These are phyloP conservation scores for Suhomyces prunicola DNA, from an alignment of 805 yeast species.

Conservation along the genomic window DNA sequence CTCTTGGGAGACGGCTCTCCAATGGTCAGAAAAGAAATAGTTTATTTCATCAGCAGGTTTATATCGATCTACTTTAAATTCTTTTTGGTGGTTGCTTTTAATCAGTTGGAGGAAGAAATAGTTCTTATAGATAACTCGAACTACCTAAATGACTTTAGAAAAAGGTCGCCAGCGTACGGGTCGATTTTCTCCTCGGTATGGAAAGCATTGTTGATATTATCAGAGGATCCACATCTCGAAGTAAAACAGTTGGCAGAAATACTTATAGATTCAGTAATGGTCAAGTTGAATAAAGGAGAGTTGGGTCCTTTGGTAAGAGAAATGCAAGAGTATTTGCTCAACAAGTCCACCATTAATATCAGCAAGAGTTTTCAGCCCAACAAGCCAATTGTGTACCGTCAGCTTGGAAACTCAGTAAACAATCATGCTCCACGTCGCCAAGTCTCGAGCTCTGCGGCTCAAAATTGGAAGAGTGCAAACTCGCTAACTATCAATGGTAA, in stretches of 20 bases:
- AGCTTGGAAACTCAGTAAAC: constrained; percentile 14
- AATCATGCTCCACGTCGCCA: constrained; percentile 13
- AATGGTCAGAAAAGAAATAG: constrained; percentile 80
- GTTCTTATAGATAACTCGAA: constrained; percentile 61
- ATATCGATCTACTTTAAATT: constrained; percentile 67
- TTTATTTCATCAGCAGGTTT: constrained; percentile 71
- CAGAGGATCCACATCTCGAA: constrained; percentile 87
- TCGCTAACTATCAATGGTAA: constrained; percentile 26
- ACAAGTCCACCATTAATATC: constrained; percentile 43
- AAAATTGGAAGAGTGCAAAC: constrained; percentile 19
- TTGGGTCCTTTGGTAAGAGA: constrained; percentile 61
- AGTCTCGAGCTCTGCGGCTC: constrained; percentile 21
- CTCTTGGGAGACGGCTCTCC: constrained; percentile 86
- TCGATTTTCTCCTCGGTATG: constrained; percentile 82
- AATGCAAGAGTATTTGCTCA: constrained; percentile 61
- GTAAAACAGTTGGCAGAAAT: constrained; percentile 70
- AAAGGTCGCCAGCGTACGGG: constrained; percentile 79
- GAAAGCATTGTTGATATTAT: constrained; percentile 74
- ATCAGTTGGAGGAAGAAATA: constrained; percentile 78
- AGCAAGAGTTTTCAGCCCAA: constrained; percentile 39
- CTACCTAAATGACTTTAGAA: constrained; percentile 58
- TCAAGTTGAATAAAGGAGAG: constrained; percentile 61
- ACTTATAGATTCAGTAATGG: constrained; percentile 69
- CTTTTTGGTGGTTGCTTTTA: constrained; percentile 82
- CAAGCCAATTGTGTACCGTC: constrained; percentile 36